These are phyloP conservation scores for Oxyria digyna DNA, from an alignment of 148 eudicot species.

Conservation along the genomic window DNA sequence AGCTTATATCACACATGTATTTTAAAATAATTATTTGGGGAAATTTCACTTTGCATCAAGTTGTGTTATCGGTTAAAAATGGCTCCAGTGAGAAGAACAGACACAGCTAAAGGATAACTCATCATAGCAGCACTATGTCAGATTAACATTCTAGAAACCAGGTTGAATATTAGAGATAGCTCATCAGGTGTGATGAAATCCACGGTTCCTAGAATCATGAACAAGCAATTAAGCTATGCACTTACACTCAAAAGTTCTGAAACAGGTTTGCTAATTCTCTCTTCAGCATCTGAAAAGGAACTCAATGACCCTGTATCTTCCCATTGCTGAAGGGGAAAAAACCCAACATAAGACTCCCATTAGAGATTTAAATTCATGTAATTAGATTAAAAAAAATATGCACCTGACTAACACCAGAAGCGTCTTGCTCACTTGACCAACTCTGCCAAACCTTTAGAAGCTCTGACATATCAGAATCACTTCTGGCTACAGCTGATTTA, in stretches of 20 bases:
- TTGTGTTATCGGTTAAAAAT: not conserved
- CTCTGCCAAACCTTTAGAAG: slow-evolving; percentile 18
- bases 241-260: slow-evolving; percentile 51
- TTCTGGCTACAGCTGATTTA: slow-evolving; percentile 21
- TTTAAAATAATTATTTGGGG: not conserved
- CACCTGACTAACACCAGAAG: slow-evolving; percentile 37
- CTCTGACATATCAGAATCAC: slow-evolving; percentile 24
- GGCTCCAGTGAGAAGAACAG: not conserved
- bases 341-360: slow-evolving; percentile 4
- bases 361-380: not conserved
- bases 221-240: slow-evolving; percentile 1
- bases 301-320: slow-evolving; percentile 40
- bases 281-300: slow-evolving; percentile 61
- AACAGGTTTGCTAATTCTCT: slow-evolving; percentile 53
- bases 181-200: not conserved
- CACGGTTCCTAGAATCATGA: slow-evolving; percentile 1
- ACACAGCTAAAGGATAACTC: not conserved
- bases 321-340: slow-evolving; percentile 26
- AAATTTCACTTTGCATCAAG: not conserved
- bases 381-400: not conserved
- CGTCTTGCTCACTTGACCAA: slow-evolving; percentile 25
- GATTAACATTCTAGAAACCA: not conserved
- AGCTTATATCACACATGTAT: not conserved
- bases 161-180: not conserved
- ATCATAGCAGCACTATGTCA: not conserved